Evolutionary conservation across 192 early-diverging fungal species (phyloP), one percentile per base, ranked within the genome.

Genomic region (Coemansia sp.): DNA sequence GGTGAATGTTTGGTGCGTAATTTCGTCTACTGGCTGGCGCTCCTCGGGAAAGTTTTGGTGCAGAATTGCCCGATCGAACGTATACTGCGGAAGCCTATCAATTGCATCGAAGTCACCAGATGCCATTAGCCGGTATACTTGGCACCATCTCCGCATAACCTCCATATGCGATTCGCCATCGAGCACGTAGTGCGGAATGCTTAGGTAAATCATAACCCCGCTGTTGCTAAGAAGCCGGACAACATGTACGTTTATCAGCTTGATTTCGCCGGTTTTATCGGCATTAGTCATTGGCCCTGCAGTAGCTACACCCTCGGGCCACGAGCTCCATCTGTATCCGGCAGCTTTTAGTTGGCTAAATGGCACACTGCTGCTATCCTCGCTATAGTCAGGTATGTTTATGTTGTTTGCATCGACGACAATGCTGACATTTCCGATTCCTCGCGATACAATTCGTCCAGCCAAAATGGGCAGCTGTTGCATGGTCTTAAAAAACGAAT

Each of bases 211-310:
- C 28, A 69, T 55, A 10, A 66, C 58, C 21, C 73, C 73, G 52
- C 73, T 76, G 37, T 69, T 69, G 3, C 58, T 41, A 5, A 49
- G 53, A 7, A 76, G 55, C 16, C 66, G 40, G 36, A 76, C 18
- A 21, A 76, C 53, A 40, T 76, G 73, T 0, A 69, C 67, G 42
- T 76, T 76, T 30, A 66, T 62, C 6, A 69, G 62, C 67, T 63
- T 69, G 16, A 76, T 76, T 3, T 60, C 59, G 9, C 67, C 67
- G 20, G 51, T 38, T 0, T 30, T 38, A 39, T 53, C 51, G 32
- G 66, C 63, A 2, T 23, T 30, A 1, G 66, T 53, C 46, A 69
- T 59, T 5, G 73, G 62, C 0, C 73, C 73, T 2, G 67, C 58
- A 1, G 73, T 76, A 14, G 63, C 63, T 1, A 76, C 59, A 15